A percentile compares a stretch with the other conserved stretches of the same genome.
Conservation (phyloP, 1,284 basidiomycete species). For the Gymnopus androsaceus region DNA sequence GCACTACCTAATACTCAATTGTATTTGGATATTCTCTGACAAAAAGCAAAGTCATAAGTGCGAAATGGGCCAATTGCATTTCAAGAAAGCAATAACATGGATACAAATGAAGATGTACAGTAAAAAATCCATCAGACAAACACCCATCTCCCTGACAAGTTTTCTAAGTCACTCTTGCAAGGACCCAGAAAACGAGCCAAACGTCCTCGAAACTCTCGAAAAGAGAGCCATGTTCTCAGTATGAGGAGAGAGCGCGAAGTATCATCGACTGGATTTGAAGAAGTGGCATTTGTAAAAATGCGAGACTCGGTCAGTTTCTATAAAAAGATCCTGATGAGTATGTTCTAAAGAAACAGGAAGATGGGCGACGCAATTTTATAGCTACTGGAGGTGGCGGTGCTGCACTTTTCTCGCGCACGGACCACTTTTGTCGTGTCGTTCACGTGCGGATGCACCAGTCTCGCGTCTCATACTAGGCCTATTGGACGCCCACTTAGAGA, state of each 20-base stretch:
- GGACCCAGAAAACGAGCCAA: constrained; percentile 48
- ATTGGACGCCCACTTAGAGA: too few relatives aligned
- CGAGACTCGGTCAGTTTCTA: constrained; percentile 88
- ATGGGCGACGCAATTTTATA: constrained; percentile 40
- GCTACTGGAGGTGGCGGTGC: constrained; percentile 29
- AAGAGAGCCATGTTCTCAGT: constrained; percentile 70
- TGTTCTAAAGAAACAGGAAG: constrained; percentile 60
- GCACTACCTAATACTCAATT: too few relatives aligned
- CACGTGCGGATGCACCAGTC: too few relatives aligned
- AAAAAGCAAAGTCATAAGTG: too few relatives aligned
- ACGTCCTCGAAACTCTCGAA: constrained; percentile 69
- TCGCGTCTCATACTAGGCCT: too few relatives aligned
- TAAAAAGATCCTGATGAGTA: constrained; percentile 89
- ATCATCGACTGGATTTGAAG: constrained; percentile 83
- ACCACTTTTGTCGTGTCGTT: too few relatives aligned
- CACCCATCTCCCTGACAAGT: constrained; percentile 63
- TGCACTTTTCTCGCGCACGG: too few relatives aligned
- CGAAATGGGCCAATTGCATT: too few relatives aligned
- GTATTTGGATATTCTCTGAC: too few relatives aligned
- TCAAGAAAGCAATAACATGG: too few relatives aligned
- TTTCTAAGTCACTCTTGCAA: constrained; percentile 34
- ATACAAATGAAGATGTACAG: too few relatives aligned
- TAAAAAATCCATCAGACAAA: constrained; percentile 75
- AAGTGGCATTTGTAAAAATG: constrained; percentile 84
- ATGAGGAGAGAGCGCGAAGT: constrained; percentile 66